These are phyloP conservation scores for Aspergillus taichungensis DNA, from an alignment of 495 filamentous ascomycete genomes.

Conservation along the genomic window DNA sequence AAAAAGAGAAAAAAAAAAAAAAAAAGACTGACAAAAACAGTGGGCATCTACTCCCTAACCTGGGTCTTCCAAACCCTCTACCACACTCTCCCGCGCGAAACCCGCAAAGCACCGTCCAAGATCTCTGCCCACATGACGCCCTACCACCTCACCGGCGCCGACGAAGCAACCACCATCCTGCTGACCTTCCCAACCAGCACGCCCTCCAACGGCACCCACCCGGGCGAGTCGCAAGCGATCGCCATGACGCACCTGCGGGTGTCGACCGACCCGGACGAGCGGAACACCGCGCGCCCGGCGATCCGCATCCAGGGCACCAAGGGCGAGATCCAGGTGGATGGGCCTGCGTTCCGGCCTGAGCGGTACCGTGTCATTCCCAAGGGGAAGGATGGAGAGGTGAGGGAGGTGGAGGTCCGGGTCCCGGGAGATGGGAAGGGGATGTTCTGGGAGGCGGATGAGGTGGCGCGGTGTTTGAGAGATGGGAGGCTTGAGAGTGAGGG, in stretches of 20 bases:
- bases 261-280: constrained; percentile 53
- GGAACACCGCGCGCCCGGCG: constrained; percentile 53
- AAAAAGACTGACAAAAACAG: constrained; percentile 19
- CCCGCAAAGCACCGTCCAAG: constrained; percentile 47
- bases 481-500: constrained; percentile 69
- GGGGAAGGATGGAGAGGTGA: constrained; percentile 35
- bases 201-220: constrained; percentile 27
- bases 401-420: constrained; percentile 55
- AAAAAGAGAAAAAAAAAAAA: no score
- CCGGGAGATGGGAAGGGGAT: constrained; percentile 69
- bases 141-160: constrained; percentile 70
- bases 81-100: constrained; percentile 54
- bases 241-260: constrained; percentile 70
- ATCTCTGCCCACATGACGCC: constrained; percentile 59
- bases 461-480: constrained; percentile 72
- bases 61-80: constrained; percentile 94
- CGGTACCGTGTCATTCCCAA: constrained; percentile 50
- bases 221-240: constrained; percentile 53
- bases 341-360: constrained; percentile 61
- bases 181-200: constrained; percentile 64
- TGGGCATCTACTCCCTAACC: constrained; percentile 83
- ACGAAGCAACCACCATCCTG: constrained; percentile 74
- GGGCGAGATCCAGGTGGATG: constrained; percentile 79
- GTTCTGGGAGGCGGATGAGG: constrained; percentile 95
- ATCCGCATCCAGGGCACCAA: constrained; percentile 77